Conservation (phyloP, 345 rosid species). For the sweet orange (Citrus sinensis) region DNA sequence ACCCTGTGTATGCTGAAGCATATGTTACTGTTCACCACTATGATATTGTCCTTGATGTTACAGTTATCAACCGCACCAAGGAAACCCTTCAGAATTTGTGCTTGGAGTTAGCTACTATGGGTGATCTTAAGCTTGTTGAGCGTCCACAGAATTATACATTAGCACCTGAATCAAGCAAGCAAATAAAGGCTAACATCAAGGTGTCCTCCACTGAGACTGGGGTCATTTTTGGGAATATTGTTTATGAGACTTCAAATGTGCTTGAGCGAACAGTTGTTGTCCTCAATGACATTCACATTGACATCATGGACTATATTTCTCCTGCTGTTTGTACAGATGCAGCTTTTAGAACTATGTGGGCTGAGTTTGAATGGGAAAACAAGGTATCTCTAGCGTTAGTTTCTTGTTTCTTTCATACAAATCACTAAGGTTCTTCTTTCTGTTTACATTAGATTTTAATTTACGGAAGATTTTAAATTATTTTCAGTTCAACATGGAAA, state of each 20-base stretch:
- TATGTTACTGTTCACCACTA: constrained; percentile 96
- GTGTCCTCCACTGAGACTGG: constrained; percentile 99
- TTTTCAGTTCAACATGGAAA: not conserved
- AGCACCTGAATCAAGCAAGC: constrained; percentile 93
- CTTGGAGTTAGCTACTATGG: constrained; percentile 97
- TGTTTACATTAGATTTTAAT: not conserved
- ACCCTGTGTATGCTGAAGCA: constrained; percentile 99
- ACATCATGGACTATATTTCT: constrained; percentile 96
- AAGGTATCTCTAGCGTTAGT: constrained; percentile 48
- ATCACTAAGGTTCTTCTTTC: not conserved
- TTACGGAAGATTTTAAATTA: not conserved
- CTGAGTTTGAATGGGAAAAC: constrained; percentile 99
- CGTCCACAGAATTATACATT: constrained; percentile 96
- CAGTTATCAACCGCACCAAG: constrained; percentile 93
- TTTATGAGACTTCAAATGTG: constrained; percentile 90
- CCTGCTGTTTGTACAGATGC: constrained; percentile 88
- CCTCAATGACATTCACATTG: constrained; percentile 91
- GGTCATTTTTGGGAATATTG: constrained; percentile 95
- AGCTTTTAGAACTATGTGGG: constrained; percentile 98
- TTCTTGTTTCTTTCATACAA: not conserved
- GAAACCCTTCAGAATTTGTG: constrained; percentile 97
- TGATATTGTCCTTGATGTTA: constrained; percentile 94
- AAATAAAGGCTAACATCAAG: constrained; percentile 98
- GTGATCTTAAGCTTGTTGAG: constrained; percentile 98
- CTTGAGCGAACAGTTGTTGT: constrained; percentile 84